These are phyloP conservation scores for Xerocomellus chrysenteron DNA, from an alignment of 768 basidiomycete species.

Conservation along the genomic window DNA sequence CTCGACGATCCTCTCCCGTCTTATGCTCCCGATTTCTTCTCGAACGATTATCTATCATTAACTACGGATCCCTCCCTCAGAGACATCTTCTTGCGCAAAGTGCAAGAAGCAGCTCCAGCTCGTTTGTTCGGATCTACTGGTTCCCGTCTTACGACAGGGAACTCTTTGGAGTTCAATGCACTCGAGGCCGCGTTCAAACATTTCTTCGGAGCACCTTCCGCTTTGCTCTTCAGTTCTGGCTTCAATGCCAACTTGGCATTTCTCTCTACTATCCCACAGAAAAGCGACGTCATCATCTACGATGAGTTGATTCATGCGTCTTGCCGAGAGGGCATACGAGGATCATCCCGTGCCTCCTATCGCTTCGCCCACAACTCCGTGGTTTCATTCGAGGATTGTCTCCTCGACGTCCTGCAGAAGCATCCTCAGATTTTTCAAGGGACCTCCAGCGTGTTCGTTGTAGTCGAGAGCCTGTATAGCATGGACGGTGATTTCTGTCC, in stretches of 20 bases:
- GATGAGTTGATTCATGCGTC: constrained; percentile 56
- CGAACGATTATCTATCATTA: constrained; percentile 54
- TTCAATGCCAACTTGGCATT: constrained; percentile 54
- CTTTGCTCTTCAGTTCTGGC: constrained; percentile 53
- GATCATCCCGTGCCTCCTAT: constrained; percentile 29
- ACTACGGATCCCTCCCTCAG: constrained; percentile 32
- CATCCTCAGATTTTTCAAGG: constrained; percentile 24
- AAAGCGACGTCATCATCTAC: constrained; percentile 47
- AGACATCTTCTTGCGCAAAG: constrained; percentile 33
- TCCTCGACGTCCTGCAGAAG: constrained; percentile 29
- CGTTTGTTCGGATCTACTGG: constrained; percentile 48
- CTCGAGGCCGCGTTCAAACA: constrained; percentile 11
- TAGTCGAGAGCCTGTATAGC: constrained; percentile 55
- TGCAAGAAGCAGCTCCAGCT: constrained; percentile 15
- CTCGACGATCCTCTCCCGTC: constrained; percentile 20
- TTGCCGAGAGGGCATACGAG: constrained; percentile 49
- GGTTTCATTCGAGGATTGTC: constrained; percentile 27
- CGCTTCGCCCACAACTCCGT: constrained; percentile 50
- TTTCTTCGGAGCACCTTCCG: constrained; percentile 35
- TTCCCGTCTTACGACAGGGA: constrained; percentile 48
- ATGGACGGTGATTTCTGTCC: constrained; percentile 62
- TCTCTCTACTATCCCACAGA: constrained; percentile 44
- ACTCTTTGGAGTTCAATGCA: constrained; percentile 22
- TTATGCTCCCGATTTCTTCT: constrained; percentile 37
- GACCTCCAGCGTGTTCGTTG: constrained; percentile 42